Base-by-base conservation (phyloP, 495 filamentous ascomycete genomes). In the Hypomontagnella monticulosa region DNA sequence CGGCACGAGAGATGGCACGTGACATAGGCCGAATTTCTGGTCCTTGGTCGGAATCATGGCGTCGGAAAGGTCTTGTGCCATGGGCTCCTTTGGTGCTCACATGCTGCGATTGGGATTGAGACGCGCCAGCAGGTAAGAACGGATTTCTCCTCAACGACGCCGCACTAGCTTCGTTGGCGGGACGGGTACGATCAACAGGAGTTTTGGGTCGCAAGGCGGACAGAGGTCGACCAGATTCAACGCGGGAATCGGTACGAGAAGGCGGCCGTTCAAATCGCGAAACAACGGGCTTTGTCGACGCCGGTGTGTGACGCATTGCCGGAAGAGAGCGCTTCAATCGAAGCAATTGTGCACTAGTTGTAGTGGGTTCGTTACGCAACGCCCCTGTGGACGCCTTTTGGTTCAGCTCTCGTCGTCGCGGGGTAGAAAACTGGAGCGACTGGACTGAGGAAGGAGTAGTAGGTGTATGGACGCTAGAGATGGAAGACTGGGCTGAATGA, bases 241-340 rank as follows among this genome's bases (percentile, higher is more conserved):
- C 49, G 18, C 66, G 64, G 15, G 63, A 66, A 50, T 74, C 71
- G n/a, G 75, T 71, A 34, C 78, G 76, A 38, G 82, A 82, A 4
- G 84, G 79, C 16, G 83, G 84, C 37, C 83, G 75, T 55, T 87
- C 85, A 47, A 81, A 81, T 15, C 83, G 79, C 34, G 80, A 69
- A 2, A 59, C 57, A 16, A 72, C 69, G 70, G 74, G 71, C 37
- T 83, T 81, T 4, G 67, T 75, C 27, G 79, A 79, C 27, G 76
- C 76, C 43, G 83, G 81, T 30, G 77, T 67, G 51, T 79, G 80
- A 49, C 91, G 84, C 79, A 97, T 90, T 19, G 84, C 87, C 19
- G 95, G 93, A 77, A 96, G 84, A 5, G 96, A 98, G 48, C 93
- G 87, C 79, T 98, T 98, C 23, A 92, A 79, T 72, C 88, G 88